Evolutionary conservation across 208 protist species (phyloP).

Genomic region (Porcisia hertigi): DNA sequence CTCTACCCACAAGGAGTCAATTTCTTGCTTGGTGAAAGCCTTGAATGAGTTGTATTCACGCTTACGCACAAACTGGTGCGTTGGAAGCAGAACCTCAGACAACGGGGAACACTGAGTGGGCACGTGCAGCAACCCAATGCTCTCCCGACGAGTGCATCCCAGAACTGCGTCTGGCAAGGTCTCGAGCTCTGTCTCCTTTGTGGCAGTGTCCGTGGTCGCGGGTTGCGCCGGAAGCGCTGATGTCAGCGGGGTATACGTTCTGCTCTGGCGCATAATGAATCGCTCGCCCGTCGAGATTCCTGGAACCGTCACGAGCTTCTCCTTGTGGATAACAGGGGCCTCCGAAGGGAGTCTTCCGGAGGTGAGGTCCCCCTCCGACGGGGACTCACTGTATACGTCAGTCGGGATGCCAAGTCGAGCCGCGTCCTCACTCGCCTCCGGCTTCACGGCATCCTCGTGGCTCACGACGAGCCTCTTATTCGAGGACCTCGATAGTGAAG

Average conservation of each 20-base stretch:
- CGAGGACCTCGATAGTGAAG: too few species aligned
- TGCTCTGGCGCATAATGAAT: slow-evolving; percentile 27
- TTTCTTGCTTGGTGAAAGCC: slow-evolving; percentile 55
- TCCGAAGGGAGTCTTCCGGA: background rate
- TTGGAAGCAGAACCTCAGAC: slow-evolving; percentile 48
- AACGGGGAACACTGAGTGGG: slow-evolving; percentile 11
- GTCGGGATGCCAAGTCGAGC: background rate
- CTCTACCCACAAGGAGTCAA: slow-evolving; percentile 71
- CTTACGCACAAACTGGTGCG: slow-evolving; percentile 55
- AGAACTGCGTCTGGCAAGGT: background rate
- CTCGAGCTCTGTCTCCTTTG: background rate
- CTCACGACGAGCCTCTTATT: background rate
- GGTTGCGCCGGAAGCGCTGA: slow-evolving; percentile 4
- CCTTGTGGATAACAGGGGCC: background rate
- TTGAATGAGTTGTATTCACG: slow-evolving; percentile 56
- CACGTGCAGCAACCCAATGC: background rate
- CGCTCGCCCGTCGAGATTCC: slow-evolving; percentile 21
- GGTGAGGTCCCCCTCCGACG: background rate
- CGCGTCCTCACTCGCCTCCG: background rate
- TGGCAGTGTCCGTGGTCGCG: background rate
- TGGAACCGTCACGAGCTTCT: slow-evolving; percentile 12
- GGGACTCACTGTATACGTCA: background rate
- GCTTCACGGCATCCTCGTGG: background rate
- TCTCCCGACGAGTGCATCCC: background rate
- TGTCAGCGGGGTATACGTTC: background rate